Evolutionary conservation across 176 grass and related monocot genomes (phyloP).

Genomic region (Elaeis guineensis): DNA sequence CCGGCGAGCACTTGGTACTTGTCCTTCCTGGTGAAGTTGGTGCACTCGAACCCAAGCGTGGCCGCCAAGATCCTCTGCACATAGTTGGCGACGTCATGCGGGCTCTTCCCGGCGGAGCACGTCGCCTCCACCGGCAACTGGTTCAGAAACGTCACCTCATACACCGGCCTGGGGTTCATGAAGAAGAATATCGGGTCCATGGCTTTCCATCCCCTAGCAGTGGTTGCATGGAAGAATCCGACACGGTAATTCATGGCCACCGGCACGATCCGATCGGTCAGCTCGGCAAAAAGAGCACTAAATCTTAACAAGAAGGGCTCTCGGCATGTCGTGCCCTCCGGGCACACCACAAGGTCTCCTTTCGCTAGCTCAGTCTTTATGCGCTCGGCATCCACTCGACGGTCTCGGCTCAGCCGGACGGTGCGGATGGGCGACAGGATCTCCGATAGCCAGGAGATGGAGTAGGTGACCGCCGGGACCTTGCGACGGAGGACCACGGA

Average conservation of each 20-base stretch:
- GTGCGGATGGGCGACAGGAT: conserved; percentile 63
- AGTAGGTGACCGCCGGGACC: conserved; percentile 78
- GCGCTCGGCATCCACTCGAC: conserved; percentile 41
- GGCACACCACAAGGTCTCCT: conserved; percentile 72
- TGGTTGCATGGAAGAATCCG: conserved; percentile 77
- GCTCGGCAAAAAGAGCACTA: conserved; percentile 77
- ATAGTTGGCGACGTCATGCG: conserved; percentile 72
- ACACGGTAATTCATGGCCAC: conserved; percentile 73
- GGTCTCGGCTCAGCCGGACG: conserved; percentile 48
- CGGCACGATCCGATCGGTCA: conserved; percentile 64
- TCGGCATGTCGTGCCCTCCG: conserved; percentile 64
- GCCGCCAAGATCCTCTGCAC: conserved; percentile 73
- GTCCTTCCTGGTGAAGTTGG: conserved; percentile 82
- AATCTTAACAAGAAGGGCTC: conserved; percentile 70
- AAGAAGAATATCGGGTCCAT: conserved; percentile 95
- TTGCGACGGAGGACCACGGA: conserved; percentile 59
- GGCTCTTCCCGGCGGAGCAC: conserved; percentile 51
- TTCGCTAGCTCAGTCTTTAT: conserved; percentile 38
- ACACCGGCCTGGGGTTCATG: conserved; percentile 75
- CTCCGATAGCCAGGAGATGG: conserved; percentile 65
- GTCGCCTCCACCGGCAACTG: conserved; percentile 64
- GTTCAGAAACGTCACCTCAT: conserved; percentile 63
- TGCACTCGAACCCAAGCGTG: conserved; percentile 79
- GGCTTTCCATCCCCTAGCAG: conserved; percentile 72
- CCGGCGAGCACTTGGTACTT: conserved; percentile 73